phyloP scores from a whole-genome alignment of 192 early-diverging fungal genomes.

The Podila horticola region DNA sequence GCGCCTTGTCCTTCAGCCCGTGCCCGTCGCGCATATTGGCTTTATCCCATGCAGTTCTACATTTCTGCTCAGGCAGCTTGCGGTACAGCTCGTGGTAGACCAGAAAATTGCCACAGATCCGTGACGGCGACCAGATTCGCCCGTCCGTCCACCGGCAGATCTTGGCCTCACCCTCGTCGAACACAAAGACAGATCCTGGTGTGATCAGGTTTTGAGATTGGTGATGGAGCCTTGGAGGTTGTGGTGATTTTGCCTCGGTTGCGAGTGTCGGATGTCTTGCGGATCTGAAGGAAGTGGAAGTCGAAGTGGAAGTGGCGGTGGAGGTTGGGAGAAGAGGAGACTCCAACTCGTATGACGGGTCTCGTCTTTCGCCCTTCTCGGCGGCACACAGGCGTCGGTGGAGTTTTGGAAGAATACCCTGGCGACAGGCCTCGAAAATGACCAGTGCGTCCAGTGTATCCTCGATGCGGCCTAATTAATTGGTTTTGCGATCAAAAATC shows the following conservation, averaged over 20 bases:
- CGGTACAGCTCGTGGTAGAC: constrained; percentile 50
- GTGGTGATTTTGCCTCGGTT: neutral
- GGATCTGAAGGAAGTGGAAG: neutral
- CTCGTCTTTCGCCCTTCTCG: constrained; percentile 14
- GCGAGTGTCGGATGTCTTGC: neutral
- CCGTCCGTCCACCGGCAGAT: constrained; percentile 58
- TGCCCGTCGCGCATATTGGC: constrained; percentile 20
- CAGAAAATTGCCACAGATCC: constrained; percentile 50
- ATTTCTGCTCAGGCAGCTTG: constrained; percentile 33
- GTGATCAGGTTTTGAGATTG: constrained; percentile 1
- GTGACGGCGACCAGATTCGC: constrained; percentile 51
- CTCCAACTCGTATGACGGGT: neutral
- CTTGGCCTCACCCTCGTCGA: constrained; percentile 48
- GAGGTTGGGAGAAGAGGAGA: neutral
- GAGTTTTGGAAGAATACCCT: constrained; percentile 37
- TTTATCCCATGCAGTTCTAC: constrained; percentile 18
- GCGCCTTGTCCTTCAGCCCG: constrained; percentile 24
- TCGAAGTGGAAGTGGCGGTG: neutral
- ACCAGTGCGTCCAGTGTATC: constrained; percentile 42
- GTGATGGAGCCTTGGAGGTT: neutral
- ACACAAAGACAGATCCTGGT: constrained; percentile 47
- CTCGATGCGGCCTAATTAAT: constrained; percentile 15
- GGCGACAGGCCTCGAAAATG: constrained; percentile 50
- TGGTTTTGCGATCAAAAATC: neutral
- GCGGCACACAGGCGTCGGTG: constrained; percentile 32